Base-by-base conservation (phyloP, 2,329 filamentous ascomycete genomes). In the Fusarium mundagurra region DNA sequence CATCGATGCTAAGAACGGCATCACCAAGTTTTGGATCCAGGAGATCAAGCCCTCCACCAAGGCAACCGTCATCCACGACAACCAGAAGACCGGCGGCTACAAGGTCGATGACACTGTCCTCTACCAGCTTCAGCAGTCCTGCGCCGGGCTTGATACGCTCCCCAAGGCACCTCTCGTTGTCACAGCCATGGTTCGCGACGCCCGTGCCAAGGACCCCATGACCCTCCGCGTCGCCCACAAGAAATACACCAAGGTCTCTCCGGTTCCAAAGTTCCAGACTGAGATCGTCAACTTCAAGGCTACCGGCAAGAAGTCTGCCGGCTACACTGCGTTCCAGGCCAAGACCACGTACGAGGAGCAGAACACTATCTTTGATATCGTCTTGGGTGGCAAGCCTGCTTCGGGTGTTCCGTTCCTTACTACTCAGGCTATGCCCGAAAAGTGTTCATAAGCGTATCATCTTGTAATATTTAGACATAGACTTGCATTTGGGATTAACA, bases 1-100 rank as follows among this genome's bases (percentile, higher is more conserved):
- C 10, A 44, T 83, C 18, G 64, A 77, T 17, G 31, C 57, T 38
- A 64, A 59, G n/a, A 71, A 68, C 1, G 80, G 81, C 8, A 79
- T 83, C 67, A 78, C 75, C 70, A 80, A 75, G 51, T 82, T 83
- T 63, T 61, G 76, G 66, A 76, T 83, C 17, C 72, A 80, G 43
- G 43, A 80, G 39, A 75, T 65, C 16, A 77, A 71, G 10, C 68
- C 74, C 1, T 76, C 73, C 1, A 79, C 77, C 24, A 72, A 70
- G 13, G 76, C 66, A 8, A 77, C 64, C 5, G 70, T 74, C 8
- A 75, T 72, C 20, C 74, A 74, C 31, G 80, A 82, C 61, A 72
- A 70, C n/a, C 77, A 78, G 22, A 45, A 64, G 27, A 67, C 55
- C 0, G 55, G 68, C 0, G 78, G 80, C 1, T 83, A 81, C 62